A percentile compares a stretch with the other conserved stretches of the same genome.
These are phyloP conservation scores for Kickxella alabastrina DNA, from an alignment of 192 early-diverging fungal species.

Conservation along the genomic window DNA sequence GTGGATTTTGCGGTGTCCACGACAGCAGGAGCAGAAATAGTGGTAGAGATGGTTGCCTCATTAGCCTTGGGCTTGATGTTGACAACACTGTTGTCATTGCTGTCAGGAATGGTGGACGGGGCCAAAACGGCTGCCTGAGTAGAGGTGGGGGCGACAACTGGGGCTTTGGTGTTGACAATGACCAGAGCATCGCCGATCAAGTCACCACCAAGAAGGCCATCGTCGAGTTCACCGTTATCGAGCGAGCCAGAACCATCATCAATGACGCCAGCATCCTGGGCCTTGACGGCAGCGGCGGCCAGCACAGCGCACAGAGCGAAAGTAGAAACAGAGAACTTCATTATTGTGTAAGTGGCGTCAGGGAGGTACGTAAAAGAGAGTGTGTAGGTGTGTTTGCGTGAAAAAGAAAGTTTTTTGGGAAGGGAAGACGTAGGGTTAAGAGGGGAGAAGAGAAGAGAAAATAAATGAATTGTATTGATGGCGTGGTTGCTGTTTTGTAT, in stretches of 20 bases:
- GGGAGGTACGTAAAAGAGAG: no score
- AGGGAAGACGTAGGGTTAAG: background rate
- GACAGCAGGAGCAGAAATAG: no score
- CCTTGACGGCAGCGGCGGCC: constrained; percentile 17
- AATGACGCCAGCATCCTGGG: constrained; percentile 17
- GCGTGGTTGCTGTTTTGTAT: no score
- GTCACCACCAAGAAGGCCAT: no score
- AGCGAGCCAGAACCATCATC: constrained; percentile 3
- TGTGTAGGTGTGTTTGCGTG: background rate
- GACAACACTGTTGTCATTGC: background rate
- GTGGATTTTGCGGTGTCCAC: no score
- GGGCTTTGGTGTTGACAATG: constrained; percentile 4
- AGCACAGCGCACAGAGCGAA: constrained; percentile 26
- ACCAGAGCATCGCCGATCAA: constrained; percentile 10
- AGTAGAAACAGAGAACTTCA: constrained; percentile 29
- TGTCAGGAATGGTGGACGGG: background rate
- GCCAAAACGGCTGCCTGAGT: background rate
- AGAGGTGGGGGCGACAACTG: no score
- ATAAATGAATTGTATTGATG: no score
- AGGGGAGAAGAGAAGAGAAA: no score
- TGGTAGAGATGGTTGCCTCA: background rate
- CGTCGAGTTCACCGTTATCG: no score
- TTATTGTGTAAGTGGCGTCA: background rate
- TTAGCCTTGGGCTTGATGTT: background rate
- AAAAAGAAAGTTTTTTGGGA: background rate